These are phyloP conservation scores for Fusarium tupiense DNA, from an alignment of 2,329 filamentous ascomycete genomes.

Conservation along the genomic window DNA sequence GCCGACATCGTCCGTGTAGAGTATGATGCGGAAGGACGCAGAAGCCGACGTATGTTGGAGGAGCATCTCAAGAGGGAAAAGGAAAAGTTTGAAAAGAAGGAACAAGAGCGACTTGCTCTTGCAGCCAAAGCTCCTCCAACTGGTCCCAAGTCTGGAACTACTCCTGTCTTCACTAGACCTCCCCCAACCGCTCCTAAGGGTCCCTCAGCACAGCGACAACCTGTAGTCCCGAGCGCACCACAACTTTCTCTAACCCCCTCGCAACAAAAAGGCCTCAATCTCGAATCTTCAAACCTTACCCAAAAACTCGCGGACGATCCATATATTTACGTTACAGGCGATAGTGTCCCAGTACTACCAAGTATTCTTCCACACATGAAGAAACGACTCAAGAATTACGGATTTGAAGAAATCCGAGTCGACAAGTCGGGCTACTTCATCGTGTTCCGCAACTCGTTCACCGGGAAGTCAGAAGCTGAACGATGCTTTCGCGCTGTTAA, in stretches of 20 bases:
- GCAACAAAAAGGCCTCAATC: slow-evolving; percentile 51
- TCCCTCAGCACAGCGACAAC: slow-evolving; percentile 68
- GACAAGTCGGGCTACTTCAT: slow-evolving; percentile 92
- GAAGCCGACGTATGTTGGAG: slow-evolving; percentile 82
- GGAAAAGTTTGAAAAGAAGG: slow-evolving; percentile 69
- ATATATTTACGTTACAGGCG: slow-evolving; percentile 89
- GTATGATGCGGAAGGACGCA: slow-evolving; percentile 87
- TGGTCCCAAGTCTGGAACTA: slow-evolving; percentile 49
- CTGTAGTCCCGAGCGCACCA: slow-evolving; percentile 40
- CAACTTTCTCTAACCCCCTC: slow-evolving; percentile 46
- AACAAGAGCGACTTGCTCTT: slow-evolving; percentile 48
- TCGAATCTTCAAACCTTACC: slow-evolving; percentile 74
- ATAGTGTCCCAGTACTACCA: slow-evolving; percentile 85
- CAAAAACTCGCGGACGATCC: slow-evolving; percentile 79
- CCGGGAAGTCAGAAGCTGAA: slow-evolving; percentile 82
- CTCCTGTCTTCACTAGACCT: slow-evolving; percentile 54
- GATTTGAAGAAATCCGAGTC: slow-evolving; percentile 82
- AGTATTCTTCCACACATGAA: slow-evolving; percentile 91
- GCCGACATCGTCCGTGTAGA: slow-evolving; percentile 81
- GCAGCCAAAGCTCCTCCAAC: slow-evolving; percentile 50
- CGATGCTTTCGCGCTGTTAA: slow-evolving; percentile 83
- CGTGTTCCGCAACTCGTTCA: slow-evolving; percentile 81
- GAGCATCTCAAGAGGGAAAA: slow-evolving; percentile 75
- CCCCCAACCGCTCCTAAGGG: slow-evolving; percentile 90
- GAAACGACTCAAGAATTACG: slow-evolving; percentile 85